Percentiles rank a stretch among this genome's conserved stretches.
phyloP scores from a whole-genome alignment of 495 filamentous ascomycete species.

The Aspergillus heteromorphus region DNA sequence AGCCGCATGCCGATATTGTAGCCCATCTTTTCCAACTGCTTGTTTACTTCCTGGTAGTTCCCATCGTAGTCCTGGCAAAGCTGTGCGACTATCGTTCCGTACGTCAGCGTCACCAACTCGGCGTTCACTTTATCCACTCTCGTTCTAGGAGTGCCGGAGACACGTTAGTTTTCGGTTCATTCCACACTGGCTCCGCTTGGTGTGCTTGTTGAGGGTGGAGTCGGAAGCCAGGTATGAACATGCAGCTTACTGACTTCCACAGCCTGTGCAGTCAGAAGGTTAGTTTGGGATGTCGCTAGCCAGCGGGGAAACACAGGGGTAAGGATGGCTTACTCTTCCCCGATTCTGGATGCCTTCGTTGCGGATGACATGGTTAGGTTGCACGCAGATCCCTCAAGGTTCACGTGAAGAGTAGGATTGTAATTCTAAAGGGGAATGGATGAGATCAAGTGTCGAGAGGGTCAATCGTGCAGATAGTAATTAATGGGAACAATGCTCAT shows the following conservation, averaged over 20 bases:
- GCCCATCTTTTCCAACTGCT: constrained; percentile 97
- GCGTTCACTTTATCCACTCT: constrained; percentile 73
- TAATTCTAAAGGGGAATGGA: neutral
- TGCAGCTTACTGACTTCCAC: constrained; percentile 78
- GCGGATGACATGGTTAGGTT: constrained; percentile 59
- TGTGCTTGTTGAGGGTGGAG: neutral
- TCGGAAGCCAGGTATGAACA: neutral
- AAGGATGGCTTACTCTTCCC: constrained; percentile 80
- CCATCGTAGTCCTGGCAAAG: constrained; percentile 92
- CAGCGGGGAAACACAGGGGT: constrained; percentile 4
- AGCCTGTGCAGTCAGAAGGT: constrained; percentile 51
- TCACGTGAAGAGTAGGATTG: neutral
- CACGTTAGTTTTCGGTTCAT: constrained; percentile 7
- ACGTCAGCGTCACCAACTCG: constrained; percentile 93
- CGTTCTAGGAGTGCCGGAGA: constrained; percentile 36
- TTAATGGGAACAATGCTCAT: constrained; percentile 1
- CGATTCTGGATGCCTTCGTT: constrained; percentile 80
- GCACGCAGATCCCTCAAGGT: neutral
- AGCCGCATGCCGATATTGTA: constrained; percentile 96
- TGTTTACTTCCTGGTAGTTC: constrained; percentile 89
- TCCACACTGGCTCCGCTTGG: neutral
- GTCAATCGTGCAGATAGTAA: neutral
- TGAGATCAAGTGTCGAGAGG: neutral
- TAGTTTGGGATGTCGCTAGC: constrained; percentile 24
- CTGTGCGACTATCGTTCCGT: constrained; percentile 95